Percentiles rank a stretch among this genome's conserved stretches.
Conservation (phyloP, 2,329 filamentous ascomycete genomes). For the Penicillium frequentans region DNA sequence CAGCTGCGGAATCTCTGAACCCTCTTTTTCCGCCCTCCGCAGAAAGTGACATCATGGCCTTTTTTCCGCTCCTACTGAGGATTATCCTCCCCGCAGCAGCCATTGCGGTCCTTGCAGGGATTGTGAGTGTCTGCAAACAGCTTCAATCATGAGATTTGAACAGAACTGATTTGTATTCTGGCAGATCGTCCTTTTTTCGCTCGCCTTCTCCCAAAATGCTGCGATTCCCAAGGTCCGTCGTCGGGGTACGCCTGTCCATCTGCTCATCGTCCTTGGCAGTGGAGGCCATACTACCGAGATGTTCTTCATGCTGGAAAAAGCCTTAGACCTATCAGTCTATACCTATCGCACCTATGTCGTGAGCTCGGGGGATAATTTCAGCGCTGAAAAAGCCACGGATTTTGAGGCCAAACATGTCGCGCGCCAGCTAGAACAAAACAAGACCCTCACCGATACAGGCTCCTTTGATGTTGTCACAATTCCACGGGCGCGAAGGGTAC, state of each 20-base stretch:
- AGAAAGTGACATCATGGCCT: conserved; percentile 20
- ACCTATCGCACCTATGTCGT: conserved; percentile 78
- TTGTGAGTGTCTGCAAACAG: conserved; percentile 14
- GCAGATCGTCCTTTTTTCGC: conserved; percentile 27
- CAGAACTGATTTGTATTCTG: conserved; percentile 9
- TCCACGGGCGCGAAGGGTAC: conserved; percentile 74
- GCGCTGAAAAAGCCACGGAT: conserved; percentile 60
- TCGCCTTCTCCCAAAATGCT: conserved; percentile 32
- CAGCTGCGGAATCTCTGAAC: not conserved
- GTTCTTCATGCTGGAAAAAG: conserved; percentile 71
- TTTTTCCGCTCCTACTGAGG: conserved; percentile 2
- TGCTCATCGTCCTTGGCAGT: conserved; percentile 82
- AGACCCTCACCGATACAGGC: conserved; percentile 48
- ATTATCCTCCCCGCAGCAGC: conserved; percentile 7
- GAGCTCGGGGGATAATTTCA: conserved; percentile 73
- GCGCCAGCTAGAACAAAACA: conserved; percentile 11
- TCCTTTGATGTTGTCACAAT: conserved; percentile 57
- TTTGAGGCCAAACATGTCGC: conserved; percentile 55
- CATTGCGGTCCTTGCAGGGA: conserved; percentile 4
- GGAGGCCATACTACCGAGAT: conserved; percentile 96
- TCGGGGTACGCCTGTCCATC: conserved; percentile 51
- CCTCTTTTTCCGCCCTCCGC: not conserved
- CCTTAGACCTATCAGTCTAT: conserved; percentile 33
- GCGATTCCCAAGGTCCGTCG: conserved; percentile 30
- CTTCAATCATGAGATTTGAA: not conserved